Evolutionary conservation across 78 protist genomes (phyloP).

Genomic region (Dictyostelium capitatum): DNA sequence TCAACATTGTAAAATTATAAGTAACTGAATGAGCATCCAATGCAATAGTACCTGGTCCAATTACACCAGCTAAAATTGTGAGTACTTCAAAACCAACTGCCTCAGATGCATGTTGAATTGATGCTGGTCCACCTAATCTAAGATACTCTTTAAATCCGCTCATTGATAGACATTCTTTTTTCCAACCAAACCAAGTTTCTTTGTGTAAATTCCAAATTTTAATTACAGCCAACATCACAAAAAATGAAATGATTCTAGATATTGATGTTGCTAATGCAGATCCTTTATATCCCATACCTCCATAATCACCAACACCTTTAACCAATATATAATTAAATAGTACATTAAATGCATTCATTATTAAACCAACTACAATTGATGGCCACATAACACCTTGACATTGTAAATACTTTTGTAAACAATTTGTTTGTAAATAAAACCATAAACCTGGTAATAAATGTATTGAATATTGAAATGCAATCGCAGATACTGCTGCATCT

Average conservation of each 20-base stretch:
- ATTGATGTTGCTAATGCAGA: constrained; percentile 50
- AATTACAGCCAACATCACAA: constrained; percentile 30
- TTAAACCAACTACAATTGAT: constrained; percentile 52
- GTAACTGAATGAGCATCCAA: constrained; percentile 66
- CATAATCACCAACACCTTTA: constrained; percentile 24
- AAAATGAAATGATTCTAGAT: constrained; percentile 48
- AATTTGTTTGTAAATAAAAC: constrained; percentile 21
- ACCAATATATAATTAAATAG: constrained; percentile 41
- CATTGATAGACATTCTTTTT: neutral
- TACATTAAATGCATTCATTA: constrained; percentile 51
- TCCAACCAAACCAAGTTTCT: constrained; percentile 62
- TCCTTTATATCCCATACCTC: constrained; percentile 32
- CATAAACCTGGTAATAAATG: constrained; percentile 62
- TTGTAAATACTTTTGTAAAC: constrained; percentile 69
- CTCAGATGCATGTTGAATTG: constrained; percentile 59
- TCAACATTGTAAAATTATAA: constrained; percentile 61
- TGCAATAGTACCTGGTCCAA: neutral
- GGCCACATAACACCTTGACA: constrained; percentile 80
- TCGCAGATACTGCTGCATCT: neutral
- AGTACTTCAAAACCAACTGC: constrained; percentile 66
- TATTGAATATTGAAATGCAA: constrained; percentile 50
- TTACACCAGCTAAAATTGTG: constrained; percentile 61
- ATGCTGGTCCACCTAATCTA: constrained; percentile 52
- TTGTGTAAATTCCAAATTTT: constrained; percentile 36
- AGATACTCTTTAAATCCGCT: constrained; percentile 60